Conservation (phyloP, 306 rosid genomes). For the Cucurbita ficifolia region DNA sequence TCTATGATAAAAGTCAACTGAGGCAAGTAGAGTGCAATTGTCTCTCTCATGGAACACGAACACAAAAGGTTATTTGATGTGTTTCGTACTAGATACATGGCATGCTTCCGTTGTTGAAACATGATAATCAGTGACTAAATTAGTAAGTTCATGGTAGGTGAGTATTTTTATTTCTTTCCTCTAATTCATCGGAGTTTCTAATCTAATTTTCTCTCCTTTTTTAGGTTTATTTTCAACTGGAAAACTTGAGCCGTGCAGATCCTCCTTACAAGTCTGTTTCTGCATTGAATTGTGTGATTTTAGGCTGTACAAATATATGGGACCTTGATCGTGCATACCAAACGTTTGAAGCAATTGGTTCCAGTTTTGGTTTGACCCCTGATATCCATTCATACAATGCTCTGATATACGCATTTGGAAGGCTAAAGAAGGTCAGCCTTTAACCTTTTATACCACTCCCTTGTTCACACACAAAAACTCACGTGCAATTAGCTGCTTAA, state of each 20-base stretch:
- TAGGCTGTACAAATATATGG: constrained; percentile 93
- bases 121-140: neutral
- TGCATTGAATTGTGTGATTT: constrained; percentile 68
- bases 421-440: constrained; percentile 57
- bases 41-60: neutral
- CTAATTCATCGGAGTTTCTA: neutral
- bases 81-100: neutral
- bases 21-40: neutral
- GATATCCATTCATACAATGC: constrained; percentile 87
- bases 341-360: constrained; percentile 80
- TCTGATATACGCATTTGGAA: constrained; percentile 74
- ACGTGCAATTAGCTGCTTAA: neutral
- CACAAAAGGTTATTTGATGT: neutral
- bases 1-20: neutral
- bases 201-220: constrained; percentile 16
- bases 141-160: neutral
- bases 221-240: constrained; percentile 93
- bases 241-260: constrained; percentile 56
- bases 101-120: neutral
- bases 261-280: constrained; percentile 78
- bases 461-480: neutral
- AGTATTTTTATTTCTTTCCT: neutral
- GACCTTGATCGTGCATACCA: constrained; percentile 97
- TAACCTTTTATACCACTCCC: neutral
- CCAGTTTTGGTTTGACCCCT: constrained; percentile 67